Base-by-base conservation (phyloP, 306 rosid species). In the Cicer judaicum region DNA sequence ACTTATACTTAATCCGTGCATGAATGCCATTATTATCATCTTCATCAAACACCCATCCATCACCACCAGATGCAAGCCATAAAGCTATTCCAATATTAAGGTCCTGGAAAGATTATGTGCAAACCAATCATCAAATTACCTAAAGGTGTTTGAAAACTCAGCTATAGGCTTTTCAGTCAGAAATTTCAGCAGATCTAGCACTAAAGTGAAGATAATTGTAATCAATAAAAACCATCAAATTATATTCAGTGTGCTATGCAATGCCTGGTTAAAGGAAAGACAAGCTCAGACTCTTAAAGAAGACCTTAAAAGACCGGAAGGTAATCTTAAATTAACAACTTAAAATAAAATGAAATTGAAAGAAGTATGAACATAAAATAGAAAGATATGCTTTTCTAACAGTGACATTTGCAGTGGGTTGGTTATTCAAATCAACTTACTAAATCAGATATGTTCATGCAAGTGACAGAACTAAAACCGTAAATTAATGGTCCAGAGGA, bases 71-170 rank as follows among this genome's bases (percentile, higher is more conserved):
- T 44, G 97, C 98, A 7, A 94, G 90, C 93, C 93, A 94, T 73
- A 94, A 85, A 80, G 98, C 96, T 39, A 88, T 88, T 82, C 98
- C 98, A 63, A 94, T 94, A 74, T 94, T 94, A 38, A 91, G 85
- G 82, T 91, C 98, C 98, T 91, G 83, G 68, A 78, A 75, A 63
- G 68, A 56, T 65, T 65, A 68, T 56, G 76, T 41, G 47, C 69
- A 66, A 48, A 66, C 46, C 41, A 53, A 59, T 75, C 67, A 63
- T 72, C 56, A 67, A 40, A 68, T 78, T 21, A 60, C 55, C 5
- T 38, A 10, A 44, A 63, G 74, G 63, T 43, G 16, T 46, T 63
- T 29, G 64, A 43, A 64, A 76, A 53, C 44, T 18, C 63, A 54
- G 40, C 69, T 18, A 46, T 39, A 53, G 48, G 57, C 73, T 53